Percentiles rank a stretch among this genome's conserved stretches.
Conservation (phyloP, 1,139 yeast genomes). For the Blastobotrys buckinghamii region DNA sequence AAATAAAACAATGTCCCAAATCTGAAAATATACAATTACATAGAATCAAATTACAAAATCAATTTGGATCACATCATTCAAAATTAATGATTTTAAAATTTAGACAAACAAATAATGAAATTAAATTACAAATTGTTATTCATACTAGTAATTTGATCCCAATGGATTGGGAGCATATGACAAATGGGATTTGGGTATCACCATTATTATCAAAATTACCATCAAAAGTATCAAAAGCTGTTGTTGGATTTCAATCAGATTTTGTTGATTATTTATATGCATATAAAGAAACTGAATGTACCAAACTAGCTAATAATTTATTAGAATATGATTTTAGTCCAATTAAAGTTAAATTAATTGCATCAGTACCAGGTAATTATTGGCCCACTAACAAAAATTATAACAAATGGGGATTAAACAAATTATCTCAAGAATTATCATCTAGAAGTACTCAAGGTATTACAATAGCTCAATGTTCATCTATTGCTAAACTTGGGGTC, state of each 20-base stretch:
- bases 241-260: constrained; percentile 26
- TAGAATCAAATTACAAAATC: constrained; percentile 17
- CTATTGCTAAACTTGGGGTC: constrained; percentile 28
- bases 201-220: constrained; percentile 18
- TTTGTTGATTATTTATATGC: constrained; percentile 24
- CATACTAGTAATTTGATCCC: constrained; percentile 34
- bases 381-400: constrained; percentile 13
- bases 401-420: constrained; percentile 24
- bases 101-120: constrained; percentile 11
- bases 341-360: constrained; percentile 26
- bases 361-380: constrained; percentile 32
- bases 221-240: not conserved
- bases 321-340: constrained; percentile 26
- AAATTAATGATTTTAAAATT: constrained; percentile 33
- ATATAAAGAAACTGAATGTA: constrained; percentile 19
- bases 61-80: constrained; percentile 32
- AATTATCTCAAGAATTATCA: constrained; percentile 19
- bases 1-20: constrained; percentile 12
- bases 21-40: constrained; percentile 20
- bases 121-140: constrained; percentile 26
- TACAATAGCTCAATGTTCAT: constrained; percentile 29
- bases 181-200: constrained; percentile 32
- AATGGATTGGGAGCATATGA: constrained; percentile 32
- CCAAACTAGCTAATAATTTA: constrained; percentile 17
- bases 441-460: constrained; percentile 13